Evolutionary conservation across 106 monocot species (phyloP), one percentile per base, ranked within the genome.

Genomic region (Allium sativum): DNA sequence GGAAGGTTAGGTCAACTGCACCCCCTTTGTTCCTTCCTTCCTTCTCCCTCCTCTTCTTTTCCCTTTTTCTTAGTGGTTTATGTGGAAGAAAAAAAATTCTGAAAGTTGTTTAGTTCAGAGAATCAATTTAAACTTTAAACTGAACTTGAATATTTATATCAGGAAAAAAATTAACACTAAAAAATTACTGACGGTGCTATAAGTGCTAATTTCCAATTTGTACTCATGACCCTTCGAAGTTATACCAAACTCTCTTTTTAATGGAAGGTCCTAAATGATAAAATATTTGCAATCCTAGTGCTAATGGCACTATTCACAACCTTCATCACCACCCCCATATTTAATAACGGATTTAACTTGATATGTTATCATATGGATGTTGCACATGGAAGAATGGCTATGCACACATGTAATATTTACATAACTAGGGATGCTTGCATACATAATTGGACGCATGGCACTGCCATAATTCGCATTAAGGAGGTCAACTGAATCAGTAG

Each of bases 221-320:
- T 67, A 82, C 13, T 81, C 84, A 9, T 79, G 76, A n/a, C n/a
- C n/a, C n/a, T n/a, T n/a, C n/a, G n/a, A n/a, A n/a, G n/a, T n/a
- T n/a, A n/a, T n/a, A n/a, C n/a, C n/a, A n/a, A n/a, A n/a, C n/a
- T n/a, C n/a, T n/a, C n/a, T n/a, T n/a, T n/a, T n/a, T n/a, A n/a
- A n/a, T n/a, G n/a, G 59, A 65, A 92, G 87, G 91, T 91, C 5
- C 70, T 86, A 9, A 86, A 80, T 45, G 86, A 91, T 20, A 86
- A 91, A 66, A 76, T 44, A 19, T 91, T 91, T 43, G 86, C 91
- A 12, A 91, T 91, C 21, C 65, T 91, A 15, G 91, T 91, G 18
- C 68, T 91, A 8, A 91, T 91, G 91, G 91, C 91, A 5, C 80
- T 91, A n/a, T 80, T 91, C 74, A 91, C 91, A 19, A 91, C 91